Evolutionary conservation across 2,329 filamentous ascomycete genomes (phyloP), one percentile per base, ranked within the genome.

Genomic region (Ramularia endophylla): DNA sequence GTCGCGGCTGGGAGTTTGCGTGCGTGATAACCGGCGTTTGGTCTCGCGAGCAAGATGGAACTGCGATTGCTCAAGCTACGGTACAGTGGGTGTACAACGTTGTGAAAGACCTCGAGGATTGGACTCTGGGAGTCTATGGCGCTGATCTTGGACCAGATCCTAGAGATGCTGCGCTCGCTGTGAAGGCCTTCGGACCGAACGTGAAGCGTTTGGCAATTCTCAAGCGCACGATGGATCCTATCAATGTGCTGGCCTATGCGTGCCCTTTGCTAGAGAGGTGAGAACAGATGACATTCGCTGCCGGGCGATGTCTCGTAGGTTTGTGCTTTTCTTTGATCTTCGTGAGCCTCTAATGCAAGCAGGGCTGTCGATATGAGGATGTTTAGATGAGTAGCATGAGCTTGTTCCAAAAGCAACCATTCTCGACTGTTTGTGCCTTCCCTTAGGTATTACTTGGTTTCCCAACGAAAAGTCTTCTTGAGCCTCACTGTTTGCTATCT

Each of bases 121-220:
- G 72, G 27, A 72, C 72, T 49, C 57, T 30, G 35, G 78, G 78
- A 50, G 68, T 56, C 6, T 83, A 83, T 51, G 61, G 73, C 18
- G 77, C 78, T 3, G 79, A 83, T 51, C 75, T 83, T 17, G 78
- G 79, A 8, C 77, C 77, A 2, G 77, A 82, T 47, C 74, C 76
- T 0, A 63, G 78, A 65, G 80, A 83, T 50, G 56, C 59, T 0
- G 44, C 43, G 1, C 64, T 83, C 13, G 75, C 74, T 1, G 51
- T 51, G 4, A 66, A 62, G 46, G 78, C 79, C 30, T 83, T 82
- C 64, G 78, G 78, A 6, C 62, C 61, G 2, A 83, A 82, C 50
- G 46, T 50, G 8, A 50, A 52, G 5, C 73, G 72, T 4, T 64
- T 83, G 2, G 64, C 63, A 27, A 61, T 57, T 42, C 67, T 83